Evolutionary conservation across 371 early-diverging fungal species (phyloP).

Genomic region (Dinochytrium kinnereticum): DNA sequence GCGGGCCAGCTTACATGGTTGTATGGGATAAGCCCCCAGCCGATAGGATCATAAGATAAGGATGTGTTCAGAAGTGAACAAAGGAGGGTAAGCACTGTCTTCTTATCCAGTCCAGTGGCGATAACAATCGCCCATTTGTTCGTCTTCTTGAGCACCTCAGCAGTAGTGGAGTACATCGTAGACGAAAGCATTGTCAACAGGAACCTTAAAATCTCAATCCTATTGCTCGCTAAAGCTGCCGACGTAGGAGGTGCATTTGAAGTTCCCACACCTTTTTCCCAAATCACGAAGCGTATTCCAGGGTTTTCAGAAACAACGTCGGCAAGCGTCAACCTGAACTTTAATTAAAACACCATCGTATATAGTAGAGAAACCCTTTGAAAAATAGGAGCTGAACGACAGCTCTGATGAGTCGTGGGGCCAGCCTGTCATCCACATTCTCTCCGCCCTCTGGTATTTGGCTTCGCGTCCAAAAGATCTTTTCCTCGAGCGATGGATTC

Average conservation of each 20-base stretch:
- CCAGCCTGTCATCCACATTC: slow-evolving; percentile 45
- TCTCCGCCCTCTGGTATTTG: slow-evolving; percentile 5
- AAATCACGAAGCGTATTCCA: slow-evolving; percentile 74
- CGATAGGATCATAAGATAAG: slow-evolving; percentile 77
- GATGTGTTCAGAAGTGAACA: slow-evolving; percentile 85
- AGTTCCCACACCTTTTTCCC: slow-evolving; percentile 66
- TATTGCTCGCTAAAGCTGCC: slow-evolving; percentile 64
- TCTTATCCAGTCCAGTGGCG: slow-evolving; percentile 62
- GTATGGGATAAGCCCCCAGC: slow-evolving; percentile 84
- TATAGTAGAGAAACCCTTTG: slow-evolving; percentile 41
- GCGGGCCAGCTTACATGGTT: slow-evolving; percentile 60
- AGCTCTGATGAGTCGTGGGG: slow-evolving; percentile 53
- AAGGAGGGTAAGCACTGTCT: slow-evolving; percentile 72
- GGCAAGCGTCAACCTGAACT: slow-evolving; percentile 70
- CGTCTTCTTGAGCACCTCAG: slow-evolving; percentile 49
- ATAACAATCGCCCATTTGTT: slow-evolving; percentile 41
- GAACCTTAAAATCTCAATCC: slow-evolving; percentile 79
- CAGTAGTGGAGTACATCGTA: slow-evolving; percentile 78
- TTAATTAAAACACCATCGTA: neutral
- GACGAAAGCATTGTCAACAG: slow-evolving; percentile 75
- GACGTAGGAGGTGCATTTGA: slow-evolving; percentile 50
- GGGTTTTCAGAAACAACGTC: slow-evolving; percentile 37
- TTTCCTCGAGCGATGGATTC: slow-evolving; percentile 55
- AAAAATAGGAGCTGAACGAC: slow-evolving; percentile 71
- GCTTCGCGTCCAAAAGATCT: slow-evolving; percentile 66